Percentiles rank a stretch among this genome's conserved stretches.
Conservation (phyloP, 2,329 filamentous ascomycete genomes). For the Fusarium humuli region DNA sequence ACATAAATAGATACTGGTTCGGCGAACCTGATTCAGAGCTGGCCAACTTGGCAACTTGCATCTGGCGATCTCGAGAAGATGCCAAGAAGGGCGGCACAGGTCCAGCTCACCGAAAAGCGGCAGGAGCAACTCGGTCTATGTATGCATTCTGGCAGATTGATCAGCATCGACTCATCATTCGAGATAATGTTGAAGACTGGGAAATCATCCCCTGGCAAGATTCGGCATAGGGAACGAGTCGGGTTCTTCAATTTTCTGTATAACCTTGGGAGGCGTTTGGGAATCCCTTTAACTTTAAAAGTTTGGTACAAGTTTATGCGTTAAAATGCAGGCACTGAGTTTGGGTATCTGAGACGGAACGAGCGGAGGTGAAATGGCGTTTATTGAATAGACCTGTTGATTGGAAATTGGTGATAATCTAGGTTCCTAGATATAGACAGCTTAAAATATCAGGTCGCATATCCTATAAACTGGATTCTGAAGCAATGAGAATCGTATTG, state of each 20-base stretch:
- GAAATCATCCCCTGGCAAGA: conserved; percentile 68
- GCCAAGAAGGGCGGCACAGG: conserved; percentile 70
- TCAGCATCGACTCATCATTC: conserved; percentile 75
- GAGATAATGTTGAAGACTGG: conserved; percentile 73
- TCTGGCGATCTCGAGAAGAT: conserved; percentile 72
- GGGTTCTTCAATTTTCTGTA: neutral
- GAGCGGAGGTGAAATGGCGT: conserved; percentile 17
- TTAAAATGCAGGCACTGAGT: neutral
- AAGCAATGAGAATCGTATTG: neutral
- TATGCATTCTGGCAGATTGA: conserved; percentile 78
- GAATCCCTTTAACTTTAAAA: neutral
- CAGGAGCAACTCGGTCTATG: conserved; percentile 70
- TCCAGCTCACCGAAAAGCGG: conserved; percentile 73
- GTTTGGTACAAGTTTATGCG: neutral
- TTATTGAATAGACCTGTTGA: conserved; percentile 2
- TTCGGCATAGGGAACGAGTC: conserved; percentile 11
- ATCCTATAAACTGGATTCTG: neutral
- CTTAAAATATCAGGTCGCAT: neutral
- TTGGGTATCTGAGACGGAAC: neutral
- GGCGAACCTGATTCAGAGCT: conserved; percentile 76
- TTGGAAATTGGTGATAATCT: neutral
- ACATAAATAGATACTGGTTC: conserved; percentile 80
- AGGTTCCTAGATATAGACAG: neutral
- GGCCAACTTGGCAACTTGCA: conserved; percentile 84
- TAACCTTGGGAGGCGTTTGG: conserved; percentile 5